phyloP scores from a whole-genome alignment of 495 filamentous ascomycete genomes.

The Amorphotheca resinae region DNA sequence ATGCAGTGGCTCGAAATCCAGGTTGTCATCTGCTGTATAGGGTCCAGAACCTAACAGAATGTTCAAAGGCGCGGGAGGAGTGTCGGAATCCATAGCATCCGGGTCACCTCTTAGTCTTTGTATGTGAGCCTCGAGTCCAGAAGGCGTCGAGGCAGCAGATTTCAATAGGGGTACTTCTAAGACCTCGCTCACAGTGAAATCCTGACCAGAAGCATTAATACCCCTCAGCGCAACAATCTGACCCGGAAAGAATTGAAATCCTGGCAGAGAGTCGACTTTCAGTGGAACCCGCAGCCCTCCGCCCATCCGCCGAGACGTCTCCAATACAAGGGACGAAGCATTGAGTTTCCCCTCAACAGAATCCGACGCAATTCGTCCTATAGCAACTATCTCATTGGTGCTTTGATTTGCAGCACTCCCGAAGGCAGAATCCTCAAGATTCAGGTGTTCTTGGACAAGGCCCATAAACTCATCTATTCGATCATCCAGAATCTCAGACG shows the following conservation, averaged over 20 bases:
- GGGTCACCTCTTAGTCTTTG: conserved; percentile 47
- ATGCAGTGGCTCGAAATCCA: conserved; percentile 76
- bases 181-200: conserved; percentile 69
- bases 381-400: conserved; percentile 75
- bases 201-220: conserved; percentile 73
- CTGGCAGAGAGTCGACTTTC: conserved; percentile 52
- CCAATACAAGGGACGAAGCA: conserved; percentile 67
- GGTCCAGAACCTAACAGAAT: conserved; percentile 73
- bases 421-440: conserved; percentile 68
- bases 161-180: conserved; percentile 61
- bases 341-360: conserved; percentile 73
- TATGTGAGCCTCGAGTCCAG: conserved; percentile 48
- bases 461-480: conserved; percentile 78
- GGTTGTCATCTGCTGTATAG: conserved; percentile 82
- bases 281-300: conserved; percentile 70
- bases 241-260: conserved; percentile 84
- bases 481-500: conserved; percentile 86
- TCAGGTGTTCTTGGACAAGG: conserved; percentile 59
- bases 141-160: conserved; percentile 48
- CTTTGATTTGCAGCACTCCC: conserved; percentile 76
- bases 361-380: conserved; percentile 85
- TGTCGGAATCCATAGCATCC: conserved; percentile 43
- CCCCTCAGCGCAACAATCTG: conserved; percentile 83
- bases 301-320: conserved; percentile 76
- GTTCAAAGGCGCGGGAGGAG: conserved; percentile 50